phyloP scores from a whole-genome alignment of 345 rosid species.

The Bruguiera parviflora region DNA sequence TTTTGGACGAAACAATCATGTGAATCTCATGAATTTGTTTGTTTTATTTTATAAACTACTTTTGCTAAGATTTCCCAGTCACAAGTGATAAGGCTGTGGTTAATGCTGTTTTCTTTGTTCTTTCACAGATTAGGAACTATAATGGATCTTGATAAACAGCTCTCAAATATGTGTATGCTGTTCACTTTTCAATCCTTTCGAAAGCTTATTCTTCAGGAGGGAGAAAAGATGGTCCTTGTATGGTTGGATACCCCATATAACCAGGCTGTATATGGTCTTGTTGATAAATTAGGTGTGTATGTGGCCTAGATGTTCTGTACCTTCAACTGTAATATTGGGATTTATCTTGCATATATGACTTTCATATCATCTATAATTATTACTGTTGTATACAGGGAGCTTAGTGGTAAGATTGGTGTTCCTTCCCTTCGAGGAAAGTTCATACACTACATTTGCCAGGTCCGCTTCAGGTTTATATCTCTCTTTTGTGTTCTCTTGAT shows the following conservation, averaged over 20 bases:
- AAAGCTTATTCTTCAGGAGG: constrained; percentile 92
- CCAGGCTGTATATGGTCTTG: constrained; percentile 93
- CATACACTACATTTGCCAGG: constrained; percentile 94
- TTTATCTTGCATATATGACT: not conserved
- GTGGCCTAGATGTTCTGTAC: constrained; percentile 6
- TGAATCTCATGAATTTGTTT: not conserved
- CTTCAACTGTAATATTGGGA: constrained; percentile 6
- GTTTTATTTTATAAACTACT: not conserved
- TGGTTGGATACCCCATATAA: constrained; percentile 96
- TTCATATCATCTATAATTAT: constrained; percentile 14
- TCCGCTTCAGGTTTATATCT: constrained; percentile 91
- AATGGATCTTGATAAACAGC: constrained; percentile 63
- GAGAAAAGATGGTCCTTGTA: constrained; percentile 91
- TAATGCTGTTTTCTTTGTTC: constrained; percentile 13
- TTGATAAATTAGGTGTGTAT: constrained; percentile 78
- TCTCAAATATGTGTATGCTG: constrained; percentile 71
- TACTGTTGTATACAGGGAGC: constrained; percentile 57
- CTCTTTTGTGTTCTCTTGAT: constrained; percentile 26
- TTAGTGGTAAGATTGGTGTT: constrained; percentile 89
- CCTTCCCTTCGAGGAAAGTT: constrained; percentile 97
- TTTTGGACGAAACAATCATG: not conserved
- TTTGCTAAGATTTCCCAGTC: not conserved
- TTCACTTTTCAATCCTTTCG: constrained; percentile 83
- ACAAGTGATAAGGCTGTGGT: not conserved
- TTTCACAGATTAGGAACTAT: constrained; percentile 52